Evolutionary conservation across 805 yeast genomes (phyloP).

Genomic region (Sungouiozyma ichnusensis): DNA sequence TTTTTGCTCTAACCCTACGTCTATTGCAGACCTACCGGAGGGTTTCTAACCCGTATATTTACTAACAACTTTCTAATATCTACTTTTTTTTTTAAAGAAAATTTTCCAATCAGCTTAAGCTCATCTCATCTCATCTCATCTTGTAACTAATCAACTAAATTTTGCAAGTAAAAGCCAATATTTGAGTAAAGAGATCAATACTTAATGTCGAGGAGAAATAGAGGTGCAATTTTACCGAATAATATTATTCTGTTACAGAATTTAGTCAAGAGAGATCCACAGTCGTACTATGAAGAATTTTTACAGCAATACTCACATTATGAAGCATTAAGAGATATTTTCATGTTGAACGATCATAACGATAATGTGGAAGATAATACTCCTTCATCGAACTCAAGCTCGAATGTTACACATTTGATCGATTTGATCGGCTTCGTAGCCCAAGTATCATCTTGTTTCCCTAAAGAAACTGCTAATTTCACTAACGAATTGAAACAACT

Average conservation of each 20-base stretch:
- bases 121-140: constrained; percentile 20
- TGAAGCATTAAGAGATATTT: constrained; percentile 81
- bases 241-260: constrained; percentile 88
- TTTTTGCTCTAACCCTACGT: background rate
- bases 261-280: constrained; percentile 87
- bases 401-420: constrained; percentile 41
- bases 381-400: constrained; percentile 14
- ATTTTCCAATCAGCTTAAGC: background rate
- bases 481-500: constrained; percentile 71
- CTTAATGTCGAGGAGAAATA: constrained; percentile 77
- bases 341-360: constrained; percentile 52
- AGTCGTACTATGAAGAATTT: constrained; percentile 89
- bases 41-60: too few relatives aligned
- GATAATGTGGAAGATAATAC: constrained; percentile 28
- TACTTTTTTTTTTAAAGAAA: too few relatives aligned
- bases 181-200: background rate
- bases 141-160: constrained; percentile 3
- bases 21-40: background rate
- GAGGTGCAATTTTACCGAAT: constrained; percentile 89
- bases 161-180: background rate
- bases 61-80: too few relatives aligned
- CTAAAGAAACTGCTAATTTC: constrained; percentile 74
- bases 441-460: constrained; percentile 85
- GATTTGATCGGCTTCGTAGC: constrained; percentile 85
- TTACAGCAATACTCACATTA: constrained; percentile 87